Base-by-base conservation (phyloP, 306 rosid species). In the Oemleria cerasiformis region DNA sequence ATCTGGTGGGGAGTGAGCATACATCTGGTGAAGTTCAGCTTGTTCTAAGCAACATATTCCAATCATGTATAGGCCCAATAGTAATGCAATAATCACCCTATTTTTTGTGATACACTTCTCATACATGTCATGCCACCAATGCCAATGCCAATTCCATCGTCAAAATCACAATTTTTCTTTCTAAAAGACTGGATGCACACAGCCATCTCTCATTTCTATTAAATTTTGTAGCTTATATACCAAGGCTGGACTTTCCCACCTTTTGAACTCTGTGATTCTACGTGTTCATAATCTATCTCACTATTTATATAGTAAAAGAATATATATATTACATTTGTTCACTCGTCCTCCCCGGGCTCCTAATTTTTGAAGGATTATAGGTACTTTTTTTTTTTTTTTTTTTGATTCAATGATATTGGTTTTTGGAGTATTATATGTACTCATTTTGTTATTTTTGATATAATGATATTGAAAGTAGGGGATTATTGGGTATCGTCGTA, bases 1-100 rank as follows among this genome's bases (percentile, higher is more conserved):
- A 89, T 81, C 95, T 94, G 21, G 91, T 94, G 73, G 79, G 82
- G 85, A 86, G 96, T 77, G 97, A 91, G 73, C 97, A 94, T 78
- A 64, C 86, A 68, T 89, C 99, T 17, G 93, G 92, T 68, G 97
- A 89, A 85, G 99, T 91, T 85, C 99, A 89, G 80, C 80, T 48
- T 75, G 90, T 86, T 80, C 80, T 94, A 62, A 84, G 96, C 85
- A 85, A 78, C 77, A 76, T 94, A 69, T 91, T 94, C 76, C 86
- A 81, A 63, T 91, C 96, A 40, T 86, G 95, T 83, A 78, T 94
- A 78, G 99, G 97, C 68, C 86, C 97, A 65, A 82, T 88, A 67
- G 65, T 91, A 77, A 80, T 87, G 82, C 77, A 87, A 86, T 76
- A 43, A 82, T 77, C 40, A 61, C 65, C n/a, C 48, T 23, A 20